phyloP scores from a whole-genome alignment of 2,329 filamentous ascomycete genomes.

The Tolypocladium endophyticum region DNA sequence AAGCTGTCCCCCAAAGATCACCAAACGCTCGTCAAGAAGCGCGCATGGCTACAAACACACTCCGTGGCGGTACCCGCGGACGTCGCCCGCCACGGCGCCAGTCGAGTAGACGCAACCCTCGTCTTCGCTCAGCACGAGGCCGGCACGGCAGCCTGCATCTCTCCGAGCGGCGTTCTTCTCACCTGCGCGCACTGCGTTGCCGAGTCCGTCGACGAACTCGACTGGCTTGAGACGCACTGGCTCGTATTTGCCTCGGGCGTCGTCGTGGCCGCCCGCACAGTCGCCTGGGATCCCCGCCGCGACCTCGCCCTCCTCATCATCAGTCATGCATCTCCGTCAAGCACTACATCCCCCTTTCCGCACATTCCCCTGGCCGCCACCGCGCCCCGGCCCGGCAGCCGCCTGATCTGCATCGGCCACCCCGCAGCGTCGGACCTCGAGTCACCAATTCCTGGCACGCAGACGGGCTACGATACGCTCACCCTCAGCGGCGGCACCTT shows the following conservation, averaged over 20 bases:
- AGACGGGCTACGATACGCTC: conserved; percentile 35
- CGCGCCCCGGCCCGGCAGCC: background rate
- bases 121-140: conserved; percentile 39
- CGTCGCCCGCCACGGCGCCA: background rate
- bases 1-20: background rate
- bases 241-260: background rate
- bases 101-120: conserved; percentile 17
- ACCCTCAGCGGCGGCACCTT: conserved; percentile 33
- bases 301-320: background rate
- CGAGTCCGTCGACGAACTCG: background rate
- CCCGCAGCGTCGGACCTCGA: conserved; percentile 30
- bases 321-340: background rate
- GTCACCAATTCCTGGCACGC: conserved; percentile 16
- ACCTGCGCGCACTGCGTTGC: conserved; percentile 12
- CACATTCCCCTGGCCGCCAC: background rate
- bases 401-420: background rate
- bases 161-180: conserved; percentile 27
- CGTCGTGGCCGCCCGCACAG: background rate
- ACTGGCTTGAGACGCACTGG: background rate
- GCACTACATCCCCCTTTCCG: background rate
- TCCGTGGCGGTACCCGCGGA: background rate
- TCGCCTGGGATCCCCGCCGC: background rate
- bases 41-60: background rate
- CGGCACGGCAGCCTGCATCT: conserved; percentile 39
- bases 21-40: background rate